Conservation (phyloP, 495 filamentous ascomycete species). For the Hypoxylon subgilvum region DNA sequence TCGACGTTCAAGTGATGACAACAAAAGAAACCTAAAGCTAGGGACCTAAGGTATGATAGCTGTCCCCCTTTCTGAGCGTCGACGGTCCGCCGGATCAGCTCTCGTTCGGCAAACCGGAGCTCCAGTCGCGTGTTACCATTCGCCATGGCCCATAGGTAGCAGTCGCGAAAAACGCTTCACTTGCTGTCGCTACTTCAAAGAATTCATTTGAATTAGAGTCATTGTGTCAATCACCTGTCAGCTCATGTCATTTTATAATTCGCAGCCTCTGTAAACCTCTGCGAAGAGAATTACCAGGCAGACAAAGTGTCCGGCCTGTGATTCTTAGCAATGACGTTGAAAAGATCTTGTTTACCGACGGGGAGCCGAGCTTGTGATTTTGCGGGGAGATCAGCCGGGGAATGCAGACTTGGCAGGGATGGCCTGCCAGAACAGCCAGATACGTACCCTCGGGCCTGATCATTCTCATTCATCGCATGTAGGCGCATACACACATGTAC, state of each 20-base stretch:
- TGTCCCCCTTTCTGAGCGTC: conserved; percentile 1
- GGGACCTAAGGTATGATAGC: background rate
- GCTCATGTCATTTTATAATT: no score
- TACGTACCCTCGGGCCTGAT: no score
- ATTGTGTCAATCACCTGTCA: no score
- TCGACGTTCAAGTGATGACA: conserved; percentile 34
- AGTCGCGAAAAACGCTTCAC: conserved; percentile 7
- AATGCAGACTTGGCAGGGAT: conserved; percentile 22
- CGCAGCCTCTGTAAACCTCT: no score
- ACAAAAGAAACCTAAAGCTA: conserved; percentile 14
- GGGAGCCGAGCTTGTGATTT: conserved; percentile 61
- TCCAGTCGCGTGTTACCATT: conserved; percentile 22
- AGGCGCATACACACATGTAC: background rate
- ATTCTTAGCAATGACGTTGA: conserved; percentile 39
- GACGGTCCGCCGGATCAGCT: conserved; percentile 32
- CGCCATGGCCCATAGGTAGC: conserved; percentile 12
- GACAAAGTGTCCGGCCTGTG: conserved; percentile 19
- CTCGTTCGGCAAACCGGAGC: conserved; percentile 38
- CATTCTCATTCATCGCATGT: no score
- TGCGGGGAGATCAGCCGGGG: conserved; percentile 49
- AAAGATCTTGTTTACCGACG: conserved; percentile 46
- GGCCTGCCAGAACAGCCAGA: background rate
- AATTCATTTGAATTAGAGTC: no score
- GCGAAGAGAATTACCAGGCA: no score
- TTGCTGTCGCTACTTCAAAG: no score